Percentiles rank a stretch among this genome's conserved stretches.
Evolutionary conservation across 1,284 basidiomycete species (phyloP).

Genomic region (Cerioporus squamosus): DNA sequence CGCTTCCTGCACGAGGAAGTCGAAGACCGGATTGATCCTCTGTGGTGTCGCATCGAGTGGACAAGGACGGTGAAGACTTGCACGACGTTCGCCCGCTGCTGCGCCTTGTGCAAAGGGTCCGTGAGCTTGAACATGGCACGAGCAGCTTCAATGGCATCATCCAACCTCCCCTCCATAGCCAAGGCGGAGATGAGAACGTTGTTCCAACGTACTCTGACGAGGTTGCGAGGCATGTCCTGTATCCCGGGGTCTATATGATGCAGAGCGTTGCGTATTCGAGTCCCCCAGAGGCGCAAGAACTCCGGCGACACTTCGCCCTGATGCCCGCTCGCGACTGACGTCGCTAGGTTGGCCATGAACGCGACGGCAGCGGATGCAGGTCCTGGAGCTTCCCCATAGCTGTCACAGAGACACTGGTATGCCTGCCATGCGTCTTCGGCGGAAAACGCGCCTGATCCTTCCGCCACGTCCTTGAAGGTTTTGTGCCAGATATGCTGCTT

Average conservation of each 20-base stretch:
- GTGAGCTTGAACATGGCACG: constrained; percentile 13
- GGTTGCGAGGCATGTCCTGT: constrained; percentile 6
- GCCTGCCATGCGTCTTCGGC: constrained; percentile 26
- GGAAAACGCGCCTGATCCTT: constrained; percentile 6
- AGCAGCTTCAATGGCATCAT: constrained; percentile 21
- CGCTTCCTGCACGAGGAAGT: constrained; percentile 51
- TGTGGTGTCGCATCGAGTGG: constrained; percentile 41
- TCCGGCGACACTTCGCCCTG: constrained; percentile 7
- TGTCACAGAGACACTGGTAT: constrained; percentile 11
- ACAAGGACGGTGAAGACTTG: constrained; percentile 47
- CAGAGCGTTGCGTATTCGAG: constrained; percentile 40
- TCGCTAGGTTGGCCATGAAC: constrained; percentile 11
- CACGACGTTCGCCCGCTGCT: constrained; percentile 22
- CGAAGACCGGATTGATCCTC: constrained; percentile 44
- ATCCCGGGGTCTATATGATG: constrained; percentile 31
- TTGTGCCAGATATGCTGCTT: constrained; percentile 4
- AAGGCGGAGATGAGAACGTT: constrained; percentile 16
- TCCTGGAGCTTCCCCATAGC: constrained; percentile 6
- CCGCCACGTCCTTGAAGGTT: constrained; percentile 12
- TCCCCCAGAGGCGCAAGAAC: constrained; percentile 37
- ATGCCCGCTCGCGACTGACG: neutral
- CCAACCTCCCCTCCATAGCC: constrained; percentile 28
- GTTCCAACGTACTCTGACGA: constrained; percentile 20
- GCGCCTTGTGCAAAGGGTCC: constrained; percentile 11
- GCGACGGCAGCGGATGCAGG: constrained; percentile 8